Evolutionary conservation across 2,329 filamentous ascomycete genomes (phyloP).

Genomic region (Verticillium dahliae): DNA sequence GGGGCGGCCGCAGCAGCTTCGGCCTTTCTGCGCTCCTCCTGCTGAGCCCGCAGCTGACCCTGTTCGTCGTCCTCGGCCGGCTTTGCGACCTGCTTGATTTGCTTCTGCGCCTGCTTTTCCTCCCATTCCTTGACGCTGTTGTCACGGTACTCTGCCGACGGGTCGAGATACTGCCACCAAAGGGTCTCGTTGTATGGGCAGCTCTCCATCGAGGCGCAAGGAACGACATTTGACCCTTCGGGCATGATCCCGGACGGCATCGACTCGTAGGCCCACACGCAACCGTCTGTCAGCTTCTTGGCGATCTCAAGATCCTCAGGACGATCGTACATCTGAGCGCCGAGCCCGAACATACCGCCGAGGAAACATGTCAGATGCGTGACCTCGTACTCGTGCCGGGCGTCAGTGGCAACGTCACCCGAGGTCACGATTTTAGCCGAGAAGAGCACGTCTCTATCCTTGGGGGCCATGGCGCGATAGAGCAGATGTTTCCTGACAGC

Average conservation of each 20-base stretch:
- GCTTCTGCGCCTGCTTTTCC: slow-evolving; percentile 28
- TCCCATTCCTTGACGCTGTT: slow-evolving; percentile 37
- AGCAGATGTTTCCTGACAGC: slow-evolving; percentile 68
- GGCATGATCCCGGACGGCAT: slow-evolving; percentile 60
- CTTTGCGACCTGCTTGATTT: slow-evolving; percentile 16
- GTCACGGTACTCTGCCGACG: slow-evolving; percentile 33
- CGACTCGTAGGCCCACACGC: slow-evolving; percentile 61
- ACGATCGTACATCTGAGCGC: slow-evolving; percentile 54
- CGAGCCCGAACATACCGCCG: slow-evolving; percentile 64
- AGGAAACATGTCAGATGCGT: slow-evolving; percentile 62
- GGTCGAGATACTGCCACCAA: slow-evolving; percentile 45
- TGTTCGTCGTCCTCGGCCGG: slow-evolving; percentile 14
- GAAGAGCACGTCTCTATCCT: slow-evolving; percentile 64
- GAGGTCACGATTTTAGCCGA: slow-evolving; percentile 53
- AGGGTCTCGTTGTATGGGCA: slow-evolving; percentile 48
- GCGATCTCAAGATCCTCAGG: slow-evolving; percentile 57
- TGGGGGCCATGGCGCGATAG: slow-evolving; percentile 68
- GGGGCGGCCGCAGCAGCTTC: slow-evolving; percentile 5
- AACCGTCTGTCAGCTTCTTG: slow-evolving; percentile 59
- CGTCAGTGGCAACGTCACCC: slow-evolving; percentile 31
- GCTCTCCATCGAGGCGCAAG: slow-evolving; percentile 35
- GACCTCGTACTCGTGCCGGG: slow-evolving; percentile 50
- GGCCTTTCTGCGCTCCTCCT: slow-evolving; percentile 16
- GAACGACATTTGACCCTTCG: slow-evolving; percentile 41
- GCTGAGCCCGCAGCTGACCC: slow-evolving; percentile 18